Conservation (phyloP, 1,284 basidiomycete species). For the Trichosporon sp. region DNA sequence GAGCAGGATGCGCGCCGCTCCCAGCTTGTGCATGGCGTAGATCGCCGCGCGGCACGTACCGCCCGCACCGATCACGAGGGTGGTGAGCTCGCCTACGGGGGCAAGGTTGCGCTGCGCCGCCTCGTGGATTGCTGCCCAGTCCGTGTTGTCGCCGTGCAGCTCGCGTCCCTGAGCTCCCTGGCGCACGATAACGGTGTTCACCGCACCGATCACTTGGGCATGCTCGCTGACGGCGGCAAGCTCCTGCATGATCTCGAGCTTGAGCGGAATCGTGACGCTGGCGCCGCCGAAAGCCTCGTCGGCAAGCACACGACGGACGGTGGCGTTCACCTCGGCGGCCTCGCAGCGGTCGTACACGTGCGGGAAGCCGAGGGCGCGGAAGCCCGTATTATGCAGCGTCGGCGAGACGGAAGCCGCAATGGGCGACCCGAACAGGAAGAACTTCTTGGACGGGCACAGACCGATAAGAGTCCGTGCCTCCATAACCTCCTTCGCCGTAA, state of each 20-base stretch:
- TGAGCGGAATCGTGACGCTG: conserved; percentile 91
- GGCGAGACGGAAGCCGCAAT: conserved; percentile 89
- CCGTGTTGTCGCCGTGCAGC: conserved; percentile 84
- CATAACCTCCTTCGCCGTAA: conserved; percentile 81
- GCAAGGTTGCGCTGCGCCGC: conserved; percentile 49
- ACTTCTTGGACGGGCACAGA: conserved; percentile 62
- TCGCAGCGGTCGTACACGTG: conserved; percentile 74
- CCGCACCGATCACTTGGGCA: conserved; percentile 77
- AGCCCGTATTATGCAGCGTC: conserved; percentile 85
- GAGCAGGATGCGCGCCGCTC: conserved; percentile 66
- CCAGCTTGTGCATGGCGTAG: conserved; percentile 71
- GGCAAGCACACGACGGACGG: conserved; percentile 60
- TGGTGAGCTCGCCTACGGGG: conserved; percentile 49
- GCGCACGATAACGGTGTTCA: conserved; percentile 78
- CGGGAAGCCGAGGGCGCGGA: conserved; percentile 73
- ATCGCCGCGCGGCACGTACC: conserved; percentile 89
- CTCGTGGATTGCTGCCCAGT: conserved; percentile 77
- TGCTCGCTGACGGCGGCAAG: conserved; percentile 71
- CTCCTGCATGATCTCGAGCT: conserved; percentile 75
- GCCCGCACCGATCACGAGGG: conserved; percentile 82
- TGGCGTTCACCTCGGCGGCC: conserved; percentile 61
- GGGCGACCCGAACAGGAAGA: conserved; percentile 83
- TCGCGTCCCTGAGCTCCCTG: conserved; percentile 51
- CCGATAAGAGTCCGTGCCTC: conserved; percentile 74
- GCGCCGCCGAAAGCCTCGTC: conserved; percentile 83